Percentiles rank a stretch among this genome's conserved stretches.
phyloP scores from a whole-genome alignment of 805 yeast species.

The Zygosaccharomyces pseudorouxii region DNA sequence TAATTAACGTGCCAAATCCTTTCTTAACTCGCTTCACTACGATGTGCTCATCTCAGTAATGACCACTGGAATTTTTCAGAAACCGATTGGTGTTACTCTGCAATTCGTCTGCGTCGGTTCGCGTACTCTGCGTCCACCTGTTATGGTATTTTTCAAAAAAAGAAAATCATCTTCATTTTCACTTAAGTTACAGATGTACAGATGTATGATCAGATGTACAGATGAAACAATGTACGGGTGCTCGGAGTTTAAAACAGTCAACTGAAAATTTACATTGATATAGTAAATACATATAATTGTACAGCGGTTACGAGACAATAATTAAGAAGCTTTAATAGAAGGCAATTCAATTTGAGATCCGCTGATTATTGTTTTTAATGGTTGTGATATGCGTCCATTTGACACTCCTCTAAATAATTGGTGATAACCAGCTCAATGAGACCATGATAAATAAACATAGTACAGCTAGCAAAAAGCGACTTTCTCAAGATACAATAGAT shows the following conservation, averaged over 20 bases:
- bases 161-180: neutral
- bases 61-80: neutral
- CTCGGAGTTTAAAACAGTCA: neutral
- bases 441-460: no score
- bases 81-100: constrained; percentile 1
- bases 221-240: neutral
- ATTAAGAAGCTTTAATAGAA: neutral
- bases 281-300: neutral
- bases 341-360: neutral
- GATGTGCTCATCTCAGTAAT: neutral
- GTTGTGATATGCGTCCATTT: no score
- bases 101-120: constrained; percentile 1
- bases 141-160: neutral
- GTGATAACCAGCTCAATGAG: no score
- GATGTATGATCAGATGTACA: neutral
- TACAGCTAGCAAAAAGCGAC: no score
- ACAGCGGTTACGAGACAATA: neutral
- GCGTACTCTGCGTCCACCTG: neutral
- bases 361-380: no score
- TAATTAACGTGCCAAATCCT: neutral
- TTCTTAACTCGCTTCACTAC: neutral
- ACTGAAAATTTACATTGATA: neutral
- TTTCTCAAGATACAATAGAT: no score
- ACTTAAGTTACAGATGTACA: no score
- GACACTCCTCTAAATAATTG: no score